Evolutionary conservation across 140 eudicot genomes (phyloP), one percentile per base, ranked within the genome.

Genomic region (Stevia rebaudiana): DNA sequence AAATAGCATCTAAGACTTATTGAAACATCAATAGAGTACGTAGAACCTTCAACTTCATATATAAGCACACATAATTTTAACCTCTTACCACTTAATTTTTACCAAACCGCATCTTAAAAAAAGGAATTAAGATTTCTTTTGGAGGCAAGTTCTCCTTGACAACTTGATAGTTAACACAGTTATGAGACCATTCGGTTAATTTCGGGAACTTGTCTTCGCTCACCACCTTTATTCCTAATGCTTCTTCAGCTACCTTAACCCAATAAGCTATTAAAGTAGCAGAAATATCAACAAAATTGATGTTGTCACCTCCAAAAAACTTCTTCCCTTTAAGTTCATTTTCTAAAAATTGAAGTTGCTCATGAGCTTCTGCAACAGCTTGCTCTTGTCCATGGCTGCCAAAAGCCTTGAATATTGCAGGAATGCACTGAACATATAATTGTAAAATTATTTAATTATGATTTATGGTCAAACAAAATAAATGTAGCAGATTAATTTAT

Each of bases 231-330:
- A 61, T 50, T 46, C 50, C 79, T 3, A 52, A 19, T 4, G 42
- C 83, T 56, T 79, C 83, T 57, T 79, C 76, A 6, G 71, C 31
- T 12, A 13, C 16, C 44, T 58, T 63, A 8, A 63, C 31, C 80
- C 77, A 79, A 56, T 8, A 74, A 4, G 68, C 74, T 7, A 79
- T n/a, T 42, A 55, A 43, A 47, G 0, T 21, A 23, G 73, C 77
- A 11, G 75, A 63, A 11, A 78, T 68, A 53, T 78, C 83, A 8
- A 78, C 72, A 2, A 73, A 42, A 9, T 63, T 72, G 13, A 78
- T 68, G 21, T 24, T 55, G 21, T 73, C 66, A 40, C 80, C 80
- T 54, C 80, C 75, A 15, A 75, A 75, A 28, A 41, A 75, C 70
- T 75, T 75, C 6, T 16, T 61, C 5, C 71, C 80, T 41, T 75